Conservation (phyloP, 176 grass and related monocot species). For the Carex parvula region DNA sequence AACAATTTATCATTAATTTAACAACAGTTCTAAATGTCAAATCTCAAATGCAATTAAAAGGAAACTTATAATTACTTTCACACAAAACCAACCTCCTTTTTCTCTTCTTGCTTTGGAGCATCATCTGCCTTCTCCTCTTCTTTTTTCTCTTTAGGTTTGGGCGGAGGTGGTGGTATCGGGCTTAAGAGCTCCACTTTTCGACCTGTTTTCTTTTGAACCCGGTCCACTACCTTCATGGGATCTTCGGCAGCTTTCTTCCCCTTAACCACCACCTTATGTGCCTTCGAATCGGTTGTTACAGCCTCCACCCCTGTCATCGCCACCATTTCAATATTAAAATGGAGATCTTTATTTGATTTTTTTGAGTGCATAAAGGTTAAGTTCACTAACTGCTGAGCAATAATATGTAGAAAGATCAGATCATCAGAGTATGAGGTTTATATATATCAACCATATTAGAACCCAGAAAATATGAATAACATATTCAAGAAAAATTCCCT, state of each 20-base stretch:
- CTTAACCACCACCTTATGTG: conserved; percentile 82
- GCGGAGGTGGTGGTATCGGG: conserved; percentile 36
- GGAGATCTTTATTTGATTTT: background rate
- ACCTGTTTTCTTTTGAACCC: conserved; percentile 83
- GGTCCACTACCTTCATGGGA: conserved; percentile 86
- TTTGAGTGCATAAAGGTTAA: background rate
- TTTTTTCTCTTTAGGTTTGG: conserved; percentile 54
- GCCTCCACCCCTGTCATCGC: conserved; percentile 61
- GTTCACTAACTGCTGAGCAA: background rate
- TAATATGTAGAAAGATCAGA: background rate
- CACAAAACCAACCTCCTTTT: conserved; percentile 34
- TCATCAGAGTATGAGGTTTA: background rate
- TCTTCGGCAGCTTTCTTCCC: conserved; percentile 81
- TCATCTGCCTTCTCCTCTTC: conserved; percentile 31
- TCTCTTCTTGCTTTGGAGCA: conserved; percentile 30
- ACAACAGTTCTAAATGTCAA: background rate
- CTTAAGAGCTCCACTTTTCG: conserved; percentile 81
- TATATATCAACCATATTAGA: background rate
- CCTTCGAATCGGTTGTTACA: conserved; percentile 59
- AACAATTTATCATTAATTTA: background rate
- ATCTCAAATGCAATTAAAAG: background rate
- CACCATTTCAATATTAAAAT: conserved; percentile 8
- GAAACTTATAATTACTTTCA: conserved; percentile 21
- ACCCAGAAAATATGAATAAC: background rate
- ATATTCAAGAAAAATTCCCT: background rate